A percentile compares a stretch with the other conserved stretches of the same genome.
Conservation (phyloP, 2,329 filamentous ascomycete genomes). For the Chalaropsis ovoidea region DNA sequence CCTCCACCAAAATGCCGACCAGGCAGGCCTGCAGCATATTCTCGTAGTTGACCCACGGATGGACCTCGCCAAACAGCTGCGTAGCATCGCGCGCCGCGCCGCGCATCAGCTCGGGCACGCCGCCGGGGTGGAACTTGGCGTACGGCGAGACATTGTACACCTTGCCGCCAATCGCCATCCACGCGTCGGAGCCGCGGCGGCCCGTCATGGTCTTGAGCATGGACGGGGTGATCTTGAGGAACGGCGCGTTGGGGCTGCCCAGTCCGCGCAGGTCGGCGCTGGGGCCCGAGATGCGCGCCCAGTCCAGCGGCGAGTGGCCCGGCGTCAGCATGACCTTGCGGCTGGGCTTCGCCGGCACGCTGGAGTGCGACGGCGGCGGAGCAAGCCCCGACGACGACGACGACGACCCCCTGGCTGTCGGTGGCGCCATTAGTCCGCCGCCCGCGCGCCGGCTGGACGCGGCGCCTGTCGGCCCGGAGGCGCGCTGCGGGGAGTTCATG, state of each 20-base stretch:
- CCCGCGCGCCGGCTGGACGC: slow-evolving; percentile 30
- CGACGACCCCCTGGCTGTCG: slow-evolving; percentile 25
- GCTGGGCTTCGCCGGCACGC: slow-evolving; percentile 46
- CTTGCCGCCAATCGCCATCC: slow-evolving; percentile 79
- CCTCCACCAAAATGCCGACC: slow-evolving; percentile 53
- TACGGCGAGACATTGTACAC: slow-evolving; percentile 95
- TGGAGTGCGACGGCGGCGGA: slow-evolving; percentile 46
- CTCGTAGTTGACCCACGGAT: slow-evolving; percentile 64
- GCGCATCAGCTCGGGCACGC: slow-evolving; percentile 59
- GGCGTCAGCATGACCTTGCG: slow-evolving; percentile 74
- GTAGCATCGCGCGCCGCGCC: slow-evolving; percentile 53
- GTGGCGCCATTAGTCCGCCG: slow-evolving; percentile 30
- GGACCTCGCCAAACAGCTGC: slow-evolving; percentile 54
- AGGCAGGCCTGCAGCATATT: slow-evolving; percentile 56
- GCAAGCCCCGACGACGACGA: slow-evolving; percentile 35
- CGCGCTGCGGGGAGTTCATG: slow-evolving; percentile 43
- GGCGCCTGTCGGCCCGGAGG: slow-evolving; percentile 33
- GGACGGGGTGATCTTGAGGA: slow-evolving; percentile 69
- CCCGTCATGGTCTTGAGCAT: slow-evolving; percentile 71
- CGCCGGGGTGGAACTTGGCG: slow-evolving; percentile 81
- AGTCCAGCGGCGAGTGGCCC: slow-evolving; percentile 90
- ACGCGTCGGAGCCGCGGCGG: slow-evolving; percentile 73
- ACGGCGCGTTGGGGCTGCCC: slow-evolving; percentile 38
- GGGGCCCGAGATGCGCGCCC: slow-evolving; percentile 67
- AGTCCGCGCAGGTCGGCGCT: slow-evolving; percentile 57